Conservation (phyloP, 441 rosid genomes). For the Euphorbia schlechtendalii region DNA sequence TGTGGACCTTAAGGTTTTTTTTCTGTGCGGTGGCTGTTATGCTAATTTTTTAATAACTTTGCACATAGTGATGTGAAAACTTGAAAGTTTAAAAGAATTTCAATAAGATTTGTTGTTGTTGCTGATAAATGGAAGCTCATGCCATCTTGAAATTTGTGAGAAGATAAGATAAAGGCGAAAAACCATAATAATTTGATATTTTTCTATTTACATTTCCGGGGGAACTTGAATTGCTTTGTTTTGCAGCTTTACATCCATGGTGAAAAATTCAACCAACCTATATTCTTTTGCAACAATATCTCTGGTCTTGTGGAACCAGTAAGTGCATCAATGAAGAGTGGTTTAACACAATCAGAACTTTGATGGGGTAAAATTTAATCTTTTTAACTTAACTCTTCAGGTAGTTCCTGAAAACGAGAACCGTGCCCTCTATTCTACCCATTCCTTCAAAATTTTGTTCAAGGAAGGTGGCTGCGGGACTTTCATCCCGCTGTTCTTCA, state of each 20-base stretch:
- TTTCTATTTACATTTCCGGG: neutral
- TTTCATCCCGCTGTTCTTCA: constrained; percentile 80
- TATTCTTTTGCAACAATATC: constrained; percentile 86
- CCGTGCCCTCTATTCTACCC: constrained; percentile 77
- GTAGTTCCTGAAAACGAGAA: constrained; percentile 84
- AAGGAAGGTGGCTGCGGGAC: constrained; percentile 99
- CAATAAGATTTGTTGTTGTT: neutral
- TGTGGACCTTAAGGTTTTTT: neutral
- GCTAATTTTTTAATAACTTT: neutral
- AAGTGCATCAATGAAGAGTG: constrained; percentile 28
- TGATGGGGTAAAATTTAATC: constrained; percentile 6
- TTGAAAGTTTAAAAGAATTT: neutral
- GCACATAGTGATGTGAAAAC: neutral
- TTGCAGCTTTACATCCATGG: constrained; percentile 71
- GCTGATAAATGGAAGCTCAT: neutral
- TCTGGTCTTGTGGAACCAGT: constrained; percentile 89
- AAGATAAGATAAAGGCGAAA: neutral
- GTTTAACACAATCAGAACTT: neutral
- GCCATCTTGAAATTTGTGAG: neutral
- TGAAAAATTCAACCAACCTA: constrained; percentile 89
- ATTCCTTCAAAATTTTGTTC: constrained; percentile 74
- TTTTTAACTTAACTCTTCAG: constrained; percentile 28
- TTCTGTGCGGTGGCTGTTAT: neutral
- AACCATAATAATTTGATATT: neutral
- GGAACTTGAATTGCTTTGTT: constrained; percentile 16